Percentiles rank a stretch among this genome's conserved stretches.
Evolutionary conservation across 305 asterid species (phyloP).

Genomic region (Fraxinus angustifolia): DNA sequence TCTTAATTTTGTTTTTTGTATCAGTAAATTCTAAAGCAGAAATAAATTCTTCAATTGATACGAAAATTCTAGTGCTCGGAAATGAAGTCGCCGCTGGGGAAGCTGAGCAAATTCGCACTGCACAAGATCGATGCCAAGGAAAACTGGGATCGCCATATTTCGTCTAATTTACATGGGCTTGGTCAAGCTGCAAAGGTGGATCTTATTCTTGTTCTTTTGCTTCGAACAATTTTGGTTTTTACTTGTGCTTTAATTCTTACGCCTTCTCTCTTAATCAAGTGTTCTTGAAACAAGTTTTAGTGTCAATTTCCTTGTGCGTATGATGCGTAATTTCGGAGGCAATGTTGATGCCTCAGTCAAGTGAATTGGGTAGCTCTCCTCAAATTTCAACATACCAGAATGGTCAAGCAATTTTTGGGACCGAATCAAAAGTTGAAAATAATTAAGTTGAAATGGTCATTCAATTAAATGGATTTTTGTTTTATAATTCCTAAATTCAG

Average conservation of each 20-base stretch:
- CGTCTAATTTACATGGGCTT: constrained; percentile 58
- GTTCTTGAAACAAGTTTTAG: constrained; percentile 10
- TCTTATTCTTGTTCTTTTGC: constrained; percentile 16
- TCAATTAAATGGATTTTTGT: neutral
- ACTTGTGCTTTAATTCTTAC: constrained; percentile 16
- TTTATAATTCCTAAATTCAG: neutral
- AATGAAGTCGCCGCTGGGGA: constrained; percentile 80
- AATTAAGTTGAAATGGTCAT: neutral
- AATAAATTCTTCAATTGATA: neutral
- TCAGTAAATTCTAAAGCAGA: neutral
- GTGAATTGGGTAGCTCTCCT: constrained; percentile 1
- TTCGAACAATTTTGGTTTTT: constrained; percentile 1
- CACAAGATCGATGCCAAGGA: constrained; percentile 61
- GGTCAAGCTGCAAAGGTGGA: constrained; percentile 73
- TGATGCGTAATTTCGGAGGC: constrained; percentile 19
- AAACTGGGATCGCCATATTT: constrained; percentile 58
- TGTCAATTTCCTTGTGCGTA: constrained; percentile 6
- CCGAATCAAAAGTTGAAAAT: neutral
- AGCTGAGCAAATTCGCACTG: constrained; percentile 57
- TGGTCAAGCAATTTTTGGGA: constrained; percentile 19
- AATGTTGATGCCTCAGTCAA: constrained; percentile 24
- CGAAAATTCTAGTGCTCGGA: constrained; percentile 11
- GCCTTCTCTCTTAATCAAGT: constrained; percentile 25
- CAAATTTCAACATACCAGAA: neutral
- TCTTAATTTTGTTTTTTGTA: constrained; percentile 13